Percentiles rank a stretch among this genome's conserved stretches.
Conservation (phyloP, 305 asterid species). For the Solanum hybrid region DNA sequence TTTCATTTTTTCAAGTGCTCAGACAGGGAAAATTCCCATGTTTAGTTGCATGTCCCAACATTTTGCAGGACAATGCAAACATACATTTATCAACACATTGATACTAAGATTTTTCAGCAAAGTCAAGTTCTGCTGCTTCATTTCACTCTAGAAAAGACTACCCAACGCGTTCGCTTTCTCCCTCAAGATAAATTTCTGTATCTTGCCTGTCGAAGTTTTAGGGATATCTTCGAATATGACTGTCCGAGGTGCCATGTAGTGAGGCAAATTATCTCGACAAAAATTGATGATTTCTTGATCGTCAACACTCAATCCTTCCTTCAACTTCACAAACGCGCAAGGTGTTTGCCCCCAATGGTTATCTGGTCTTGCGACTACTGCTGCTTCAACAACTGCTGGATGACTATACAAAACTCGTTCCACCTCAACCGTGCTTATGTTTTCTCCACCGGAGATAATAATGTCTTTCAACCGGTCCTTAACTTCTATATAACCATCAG, state of each 20-base stretch:
- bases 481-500: slow-evolving; percentile 59
- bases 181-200: slow-evolving; percentile 67
- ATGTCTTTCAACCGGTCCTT: slow-evolving; percentile 71
- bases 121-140: background rate
- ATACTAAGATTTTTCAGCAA: background rate
- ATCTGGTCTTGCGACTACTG: slow-evolving; percentile 87
- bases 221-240: slow-evolving; percentile 68
- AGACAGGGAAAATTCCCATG: background rate
- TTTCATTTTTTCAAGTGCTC: background rate
- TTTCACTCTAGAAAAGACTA: slow-evolving; percentile 25
- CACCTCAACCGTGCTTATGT: slow-evolving; percentile 64
- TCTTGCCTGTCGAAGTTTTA: slow-evolving; percentile 72
- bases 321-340: slow-evolving; percentile 79
- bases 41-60: background rate
- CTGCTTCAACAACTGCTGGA: slow-evolving; percentile 69
- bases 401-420: slow-evolving; percentile 60
- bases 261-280: slow-evolving; percentile 66
- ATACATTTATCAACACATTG: background rate
- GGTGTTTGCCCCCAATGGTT: slow-evolving; percentile 89
- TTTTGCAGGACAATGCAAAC: background rate
- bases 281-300: slow-evolving; percentile 42
- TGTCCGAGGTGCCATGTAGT: slow-evolving; percentile 81
- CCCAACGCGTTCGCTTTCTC: slow-evolving; percentile 77
- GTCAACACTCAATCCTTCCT: slow-evolving; percentile 44
- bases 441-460: slow-evolving; percentile 79